Evolutionary conservation across 2,329 filamentous ascomycete genomes (phyloP).

Genomic region (Penicillium glabrum): DNA sequence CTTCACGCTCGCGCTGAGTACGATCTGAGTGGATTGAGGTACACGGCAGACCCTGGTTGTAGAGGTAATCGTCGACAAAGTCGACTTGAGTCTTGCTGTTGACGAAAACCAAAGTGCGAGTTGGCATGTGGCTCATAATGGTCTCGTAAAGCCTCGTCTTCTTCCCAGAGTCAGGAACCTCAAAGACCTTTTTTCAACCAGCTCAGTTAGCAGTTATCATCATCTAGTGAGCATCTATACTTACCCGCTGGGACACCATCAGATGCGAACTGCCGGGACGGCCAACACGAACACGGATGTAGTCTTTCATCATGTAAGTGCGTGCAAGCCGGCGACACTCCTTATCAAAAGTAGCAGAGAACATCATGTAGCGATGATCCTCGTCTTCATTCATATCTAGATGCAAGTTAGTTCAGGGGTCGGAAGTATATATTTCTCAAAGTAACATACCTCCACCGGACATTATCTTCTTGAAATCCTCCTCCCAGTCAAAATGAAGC

Average conservation of each 20-base stretch:
- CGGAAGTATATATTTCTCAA: neutral
- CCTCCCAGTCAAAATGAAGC: slow-evolving; percentile 75
- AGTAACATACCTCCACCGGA: slow-evolving; percentile 69
- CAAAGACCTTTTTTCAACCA: neutral
- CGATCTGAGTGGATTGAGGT: slow-evolving; percentile 88
- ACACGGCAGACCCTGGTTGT: slow-evolving; percentile 73
- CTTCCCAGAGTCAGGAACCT: slow-evolving; percentile 74
- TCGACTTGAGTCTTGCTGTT: slow-evolving; percentile 79
- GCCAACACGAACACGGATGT: slow-evolving; percentile 81
- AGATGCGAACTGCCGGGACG: slow-evolving; percentile 78
- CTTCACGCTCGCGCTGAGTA: slow-evolving; percentile 87
- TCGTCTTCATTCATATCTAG: slow-evolving; percentile 72
- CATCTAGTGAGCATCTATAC: slow-evolving; percentile 1
- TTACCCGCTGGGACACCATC: slow-evolving; percentile 74
- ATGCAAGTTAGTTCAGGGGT: slow-evolving; percentile 8
- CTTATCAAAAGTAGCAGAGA: slow-evolving; percentile 92
- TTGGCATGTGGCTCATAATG: slow-evolving; percentile 67
- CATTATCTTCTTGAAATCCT: slow-evolving; percentile 73
- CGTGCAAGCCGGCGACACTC: slow-evolving; percentile 72
- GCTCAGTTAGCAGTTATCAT: neutral
- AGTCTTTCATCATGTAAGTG: slow-evolving; percentile 70
- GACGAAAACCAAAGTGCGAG: slow-evolving; percentile 85
- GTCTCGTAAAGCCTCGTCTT: slow-evolving; percentile 70
- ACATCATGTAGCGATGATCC: slow-evolving; percentile 73
- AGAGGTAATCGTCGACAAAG: slow-evolving; percentile 82